Conservation (phyloP, 176 grass and related monocot species). For the Puya raimondii region DNA sequence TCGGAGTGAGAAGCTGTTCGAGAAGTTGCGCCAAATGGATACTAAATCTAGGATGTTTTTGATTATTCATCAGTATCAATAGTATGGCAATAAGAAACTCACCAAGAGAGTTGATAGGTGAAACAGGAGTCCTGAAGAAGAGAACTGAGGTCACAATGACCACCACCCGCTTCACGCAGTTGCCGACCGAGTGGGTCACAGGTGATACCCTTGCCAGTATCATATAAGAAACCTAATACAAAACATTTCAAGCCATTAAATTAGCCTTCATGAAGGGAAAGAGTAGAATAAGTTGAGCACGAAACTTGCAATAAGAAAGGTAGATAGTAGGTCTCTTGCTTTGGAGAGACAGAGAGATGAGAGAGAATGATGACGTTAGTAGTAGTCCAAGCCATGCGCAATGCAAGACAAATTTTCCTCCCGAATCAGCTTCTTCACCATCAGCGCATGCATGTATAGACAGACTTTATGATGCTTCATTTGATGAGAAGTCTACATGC, state of each 20-base stretch:
- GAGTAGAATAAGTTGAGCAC: neutral
- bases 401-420: neutral
- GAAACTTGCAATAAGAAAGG: neutral
- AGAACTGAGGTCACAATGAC: constrained; percentile 55
- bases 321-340: too few relatives aligned
- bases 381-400: too few relatives aligned
- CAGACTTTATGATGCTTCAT: too few relatives aligned
- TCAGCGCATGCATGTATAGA: neutral
- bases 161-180: constrained; percentile 66
- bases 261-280: neutral
- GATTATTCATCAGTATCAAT: too few relatives aligned
- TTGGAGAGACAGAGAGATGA: too few relatives aligned
- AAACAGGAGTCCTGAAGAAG: constrained; percentile 62
- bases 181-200: constrained; percentile 66
- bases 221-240: constrained; percentile 42
- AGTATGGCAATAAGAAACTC: constrained; percentile 2
- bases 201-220: constrained; percentile 54
- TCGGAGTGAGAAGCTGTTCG: too few relatives aligned
- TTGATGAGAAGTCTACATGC: too few relatives aligned
- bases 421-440: neutral
- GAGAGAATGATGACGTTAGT: neutral
- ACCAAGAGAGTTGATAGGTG: constrained; percentile 60
- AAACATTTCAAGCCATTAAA: neutral
- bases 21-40: too few relatives aligned
- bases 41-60: too few relatives aligned